These are phyloP conservation scores for Xylaria sp. DNA, from an alignment of 2,329 filamentous ascomycete genomes.

Conservation along the genomic window DNA sequence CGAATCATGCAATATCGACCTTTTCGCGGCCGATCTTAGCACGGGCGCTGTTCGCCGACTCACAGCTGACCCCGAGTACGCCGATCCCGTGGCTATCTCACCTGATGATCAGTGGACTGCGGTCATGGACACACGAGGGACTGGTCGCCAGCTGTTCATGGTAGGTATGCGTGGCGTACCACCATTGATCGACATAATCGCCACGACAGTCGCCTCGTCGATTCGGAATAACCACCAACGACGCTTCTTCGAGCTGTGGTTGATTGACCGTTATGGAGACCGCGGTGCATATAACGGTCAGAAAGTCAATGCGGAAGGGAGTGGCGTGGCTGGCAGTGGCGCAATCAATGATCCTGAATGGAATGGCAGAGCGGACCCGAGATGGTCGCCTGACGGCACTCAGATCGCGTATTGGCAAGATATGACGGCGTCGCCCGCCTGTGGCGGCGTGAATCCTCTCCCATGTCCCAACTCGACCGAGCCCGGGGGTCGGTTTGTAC, in stretches of 20 bases:
- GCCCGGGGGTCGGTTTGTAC: conserved; percentile 52
- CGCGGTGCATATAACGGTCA: conserved; percentile 58
- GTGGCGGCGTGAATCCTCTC: conserved; percentile 57
- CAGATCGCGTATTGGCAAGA: conserved; percentile 57
- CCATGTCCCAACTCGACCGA: conserved; percentile 55
- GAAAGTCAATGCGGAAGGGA: conserved; percentile 54
- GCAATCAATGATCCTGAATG: conserved; percentile 59
- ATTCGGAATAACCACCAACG: conserved; percentile 59
- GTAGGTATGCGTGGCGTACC: conserved; percentile 56
- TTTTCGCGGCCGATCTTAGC: conserved; percentile 55
- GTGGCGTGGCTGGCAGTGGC: conserved; percentile 46
- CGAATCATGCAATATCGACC: conserved; percentile 59
- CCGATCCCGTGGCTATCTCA: conserved; percentile 56
- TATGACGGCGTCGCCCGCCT: conserved; percentile 53
- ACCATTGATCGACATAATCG: conserved; percentile 54
- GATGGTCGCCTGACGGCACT: conserved; percentile 56
- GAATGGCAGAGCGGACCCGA: conserved; percentile 61
- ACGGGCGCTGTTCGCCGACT: conserved; percentile 57
- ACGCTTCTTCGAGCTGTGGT: conserved; percentile 59
- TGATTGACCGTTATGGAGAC: conserved; percentile 58
- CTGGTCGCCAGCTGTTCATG: conserved; percentile 56
- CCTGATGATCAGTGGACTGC: conserved; percentile 57
- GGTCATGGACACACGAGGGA: conserved; percentile 57
- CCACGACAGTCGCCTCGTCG: conserved; percentile 51
- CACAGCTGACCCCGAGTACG: conserved; percentile 58